phyloP scores from a whole-genome alignment of 2,329 filamentous ascomycete species.

The Fusarium nygamai region DNA sequence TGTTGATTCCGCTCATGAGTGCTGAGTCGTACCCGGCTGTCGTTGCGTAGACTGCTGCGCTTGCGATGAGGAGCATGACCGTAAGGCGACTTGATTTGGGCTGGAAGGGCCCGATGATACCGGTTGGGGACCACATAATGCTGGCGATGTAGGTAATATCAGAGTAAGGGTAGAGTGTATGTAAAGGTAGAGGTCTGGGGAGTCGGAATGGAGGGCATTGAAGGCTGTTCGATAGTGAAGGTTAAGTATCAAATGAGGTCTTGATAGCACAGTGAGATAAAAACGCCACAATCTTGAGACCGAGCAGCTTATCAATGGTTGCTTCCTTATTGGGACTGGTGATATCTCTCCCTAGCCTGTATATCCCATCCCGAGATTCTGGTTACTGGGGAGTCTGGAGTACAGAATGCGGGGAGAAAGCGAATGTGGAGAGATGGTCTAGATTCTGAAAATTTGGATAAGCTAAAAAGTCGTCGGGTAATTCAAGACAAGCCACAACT shows the following conservation, averaged over 20 bases:
- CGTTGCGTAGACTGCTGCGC: neutral
- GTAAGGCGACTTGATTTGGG: neutral
- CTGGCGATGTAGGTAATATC: accelerated
- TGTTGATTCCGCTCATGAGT: neutral
- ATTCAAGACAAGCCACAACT: neutral
- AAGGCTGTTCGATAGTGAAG: neutral
- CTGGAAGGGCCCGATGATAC: neutral
- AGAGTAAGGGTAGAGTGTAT: accelerated
- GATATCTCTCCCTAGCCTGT: neutral
- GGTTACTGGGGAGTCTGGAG: neutral
- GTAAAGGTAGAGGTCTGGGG: accelerated
- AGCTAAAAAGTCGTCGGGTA: neutral
- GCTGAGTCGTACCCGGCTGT: neutral
- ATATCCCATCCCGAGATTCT: neutral
- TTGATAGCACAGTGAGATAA: neutral
- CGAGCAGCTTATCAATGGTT: neutral
- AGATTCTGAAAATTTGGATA: neutral
- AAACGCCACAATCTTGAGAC: neutral
- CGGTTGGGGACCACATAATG: neutral
- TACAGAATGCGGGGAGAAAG: neutral
- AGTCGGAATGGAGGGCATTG: neutral
- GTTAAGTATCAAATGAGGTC: neutral
- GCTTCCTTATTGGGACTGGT: neutral
- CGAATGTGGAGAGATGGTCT: neutral
- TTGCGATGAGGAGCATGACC: neutral